Evolutionary conservation across 1,284 basidiomycete species (phyloP).

Genomic region (Dichomitus squalens): DNA sequence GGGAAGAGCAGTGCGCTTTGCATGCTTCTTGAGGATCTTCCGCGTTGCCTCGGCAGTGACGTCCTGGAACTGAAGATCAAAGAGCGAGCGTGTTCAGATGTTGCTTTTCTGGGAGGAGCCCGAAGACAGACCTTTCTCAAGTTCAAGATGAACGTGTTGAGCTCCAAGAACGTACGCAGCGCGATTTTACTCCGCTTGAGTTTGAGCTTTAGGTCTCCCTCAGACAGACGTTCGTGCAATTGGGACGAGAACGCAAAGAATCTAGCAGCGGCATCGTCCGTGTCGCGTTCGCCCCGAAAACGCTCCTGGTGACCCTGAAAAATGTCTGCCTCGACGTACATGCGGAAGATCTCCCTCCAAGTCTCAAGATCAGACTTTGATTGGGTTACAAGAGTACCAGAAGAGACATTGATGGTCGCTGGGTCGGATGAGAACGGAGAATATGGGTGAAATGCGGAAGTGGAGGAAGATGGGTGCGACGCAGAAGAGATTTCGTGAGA

Average conservation of each 20-base stretch:
- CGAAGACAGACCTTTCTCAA: conserved; percentile 69
- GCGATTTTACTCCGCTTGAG: conserved; percentile 66
- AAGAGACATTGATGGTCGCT: conserved; percentile 29
- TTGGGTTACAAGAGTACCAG: conserved; percentile 19
- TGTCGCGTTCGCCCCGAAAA: conserved; percentile 71
- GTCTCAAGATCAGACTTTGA: conserved; percentile 78
- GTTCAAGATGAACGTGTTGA: conserved; percentile 85
- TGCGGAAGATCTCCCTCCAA: conserved; percentile 90
- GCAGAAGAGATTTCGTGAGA: conserved; percentile 61
- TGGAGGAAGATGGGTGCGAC: conserved; percentile 59
- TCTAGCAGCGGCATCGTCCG: conserved; percentile 76
- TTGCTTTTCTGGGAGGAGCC: no score
- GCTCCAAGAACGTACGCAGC: conserved; percentile 77
- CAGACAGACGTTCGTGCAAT: conserved; percentile 63
- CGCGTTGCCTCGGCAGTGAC: conserved; percentile 89
- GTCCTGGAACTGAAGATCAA: conserved; percentile 62
- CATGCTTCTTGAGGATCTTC: conserved; percentile 94
- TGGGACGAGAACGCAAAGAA: conserved; percentile 73
- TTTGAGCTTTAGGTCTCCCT: conserved; percentile 61
- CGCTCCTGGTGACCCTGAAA: conserved; percentile 83
- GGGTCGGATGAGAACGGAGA: conserved; percentile 47
- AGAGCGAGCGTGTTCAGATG: no score
- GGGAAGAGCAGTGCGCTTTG: conserved; percentile 81
- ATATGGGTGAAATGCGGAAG: conserved; percentile 47
- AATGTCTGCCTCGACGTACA: conserved; percentile 88